These are phyloP conservation scores for Chlorella sp. DNA, from an alignment of 139 green algal genomes.

Conservation along the genomic window DNA sequence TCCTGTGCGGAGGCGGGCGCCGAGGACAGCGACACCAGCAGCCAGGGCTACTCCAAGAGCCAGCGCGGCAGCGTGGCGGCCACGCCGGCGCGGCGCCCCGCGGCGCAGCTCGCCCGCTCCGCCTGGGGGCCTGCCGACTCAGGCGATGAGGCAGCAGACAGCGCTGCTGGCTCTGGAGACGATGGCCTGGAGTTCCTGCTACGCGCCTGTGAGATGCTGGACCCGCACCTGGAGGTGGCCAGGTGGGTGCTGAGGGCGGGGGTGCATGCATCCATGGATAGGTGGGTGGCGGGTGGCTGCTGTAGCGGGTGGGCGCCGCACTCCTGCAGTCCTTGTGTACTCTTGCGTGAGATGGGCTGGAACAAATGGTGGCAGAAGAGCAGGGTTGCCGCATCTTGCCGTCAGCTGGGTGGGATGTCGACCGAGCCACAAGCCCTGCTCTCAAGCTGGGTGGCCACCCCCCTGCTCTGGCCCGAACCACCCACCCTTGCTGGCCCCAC, in stretches of 20 bases:
- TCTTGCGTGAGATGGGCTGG: too few relatives aligned
- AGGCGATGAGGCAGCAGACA: neutral
- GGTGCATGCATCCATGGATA: too few relatives aligned
- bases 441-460: too few relatives aligned
- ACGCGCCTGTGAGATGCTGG: slow-evolving; percentile 26
- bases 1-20: neutral
- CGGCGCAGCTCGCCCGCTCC: neutral
- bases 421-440: too few relatives aligned
- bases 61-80: slow-evolving; percentile 25
- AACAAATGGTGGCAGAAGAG: too few relatives aligned
- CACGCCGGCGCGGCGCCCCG: neutral
- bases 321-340: too few relatives aligned
- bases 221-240: slow-evolving; percentile 7
- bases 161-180: neutral
- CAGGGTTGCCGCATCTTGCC: too few relatives aligned
- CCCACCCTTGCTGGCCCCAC: neutral
- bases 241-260: neutral
- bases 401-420: too few relatives aligned
- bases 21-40: slow-evolving; percentile 15
- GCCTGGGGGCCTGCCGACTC: neutral
- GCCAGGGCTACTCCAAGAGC: slow-evolving; percentile 19
- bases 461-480: too few relatives aligned
- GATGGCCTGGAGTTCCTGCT: slow-evolving; percentile 38
- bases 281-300: too few relatives aligned
- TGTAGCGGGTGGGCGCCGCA: too few relatives aligned